A percentile compares a stretch with the other conserved stretches of the same genome.
These are phyloP conservation scores for Yamadazyma takamatsuzukensis DNA, from an alignment of 805 yeast genomes.

Conservation along the genomic window DNA sequence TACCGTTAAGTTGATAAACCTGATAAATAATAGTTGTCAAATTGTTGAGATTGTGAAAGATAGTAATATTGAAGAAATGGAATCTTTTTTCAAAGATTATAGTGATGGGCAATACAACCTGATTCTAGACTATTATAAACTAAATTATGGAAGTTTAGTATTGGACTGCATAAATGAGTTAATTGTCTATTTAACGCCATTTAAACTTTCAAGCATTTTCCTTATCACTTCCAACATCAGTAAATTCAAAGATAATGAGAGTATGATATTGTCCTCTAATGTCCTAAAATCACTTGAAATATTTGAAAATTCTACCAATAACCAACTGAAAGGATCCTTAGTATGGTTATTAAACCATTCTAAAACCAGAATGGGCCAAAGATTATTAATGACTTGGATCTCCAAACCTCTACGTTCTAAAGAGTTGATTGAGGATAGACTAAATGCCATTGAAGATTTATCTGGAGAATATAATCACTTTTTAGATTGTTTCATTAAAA, in stretches of 20 bases:
- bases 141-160: conserved; percentile 16
- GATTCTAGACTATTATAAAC: conserved; percentile 21
- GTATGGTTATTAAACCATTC: conserved; percentile 82
- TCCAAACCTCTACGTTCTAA: conserved; percentile 61
- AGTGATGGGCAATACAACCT: conserved; percentile 6
- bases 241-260: conserved; percentile 47
- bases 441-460: conserved; percentile 48
- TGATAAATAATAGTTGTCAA: conserved; percentile 7
- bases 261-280: conserved; percentile 58
- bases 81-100: conserved; percentile 2
- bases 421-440: conserved; percentile 54
- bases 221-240: conserved; percentile 47
- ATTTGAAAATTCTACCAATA: conserved; percentile 60
- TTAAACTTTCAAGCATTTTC: conserved; percentile 56
- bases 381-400: conserved; percentile 71
- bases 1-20: conserved; percentile 15
- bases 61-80: conserved; percentile 3
- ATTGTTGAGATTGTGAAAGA: conserved; percentile 8
- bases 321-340: conserved; percentile 60
- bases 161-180: conserved; percentile 45
- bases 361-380: conserved; percentile 67
- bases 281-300: conserved; percentile 74
- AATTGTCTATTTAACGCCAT: conserved; percentile 56
- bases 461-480: conserved; percentile 26
- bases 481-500: conserved; percentile 27